A percentile compares a stretch with the other conserved stretches of the same genome.
phyloP scores from a whole-genome alignment of 495 filamentous ascomycete genomes.

The Wilcoxina mikolae region DNA sequence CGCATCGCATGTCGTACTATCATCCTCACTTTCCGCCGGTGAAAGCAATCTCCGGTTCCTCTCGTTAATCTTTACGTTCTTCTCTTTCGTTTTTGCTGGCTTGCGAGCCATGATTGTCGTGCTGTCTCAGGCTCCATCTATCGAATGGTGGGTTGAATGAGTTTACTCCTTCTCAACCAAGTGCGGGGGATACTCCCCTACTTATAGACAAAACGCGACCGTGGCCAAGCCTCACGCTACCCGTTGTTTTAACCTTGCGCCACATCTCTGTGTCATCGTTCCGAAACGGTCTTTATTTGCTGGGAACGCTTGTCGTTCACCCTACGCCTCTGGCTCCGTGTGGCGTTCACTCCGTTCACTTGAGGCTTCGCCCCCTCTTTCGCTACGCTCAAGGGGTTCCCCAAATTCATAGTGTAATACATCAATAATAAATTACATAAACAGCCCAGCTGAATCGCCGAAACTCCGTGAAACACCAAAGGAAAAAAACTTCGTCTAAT shows the following conservation, averaged over 20 bases:
- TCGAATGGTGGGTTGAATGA: conserved; percentile 6
- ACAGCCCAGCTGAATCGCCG: not conserved
- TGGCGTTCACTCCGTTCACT: not conserved
- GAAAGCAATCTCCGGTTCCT: not conserved
- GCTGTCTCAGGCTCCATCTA: conserved; percentile 11
- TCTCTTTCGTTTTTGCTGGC: conserved; percentile 2
- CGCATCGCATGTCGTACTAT: conserved; percentile 4
- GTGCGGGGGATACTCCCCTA: not conserved
- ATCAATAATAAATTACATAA: conserved; percentile 11
- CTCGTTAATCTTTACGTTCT: not conserved
- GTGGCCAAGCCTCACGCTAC: conserved; percentile 14
- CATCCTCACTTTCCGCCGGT: not conserved
- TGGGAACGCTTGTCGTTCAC: conserved; percentile 3
- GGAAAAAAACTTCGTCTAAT: too few species aligned
- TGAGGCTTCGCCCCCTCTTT: not conserved
- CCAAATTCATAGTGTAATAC: conserved; percentile 6
- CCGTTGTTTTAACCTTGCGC: conserved; percentile 9
- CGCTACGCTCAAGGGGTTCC: not conserved
- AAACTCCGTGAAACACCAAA: not conserved
- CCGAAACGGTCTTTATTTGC: conserved; percentile 9
- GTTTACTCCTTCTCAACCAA: not conserved
- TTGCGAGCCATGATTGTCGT: conserved; percentile 4
- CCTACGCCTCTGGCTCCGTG: conserved; percentile 7
- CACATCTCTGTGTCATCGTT: not conserved
- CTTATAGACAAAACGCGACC: conserved; percentile 9